These are phyloP conservation scores for Penicillium decumbens DNA, from an alignment of 2,329 filamentous ascomycete species.

Conservation along the genomic window DNA sequence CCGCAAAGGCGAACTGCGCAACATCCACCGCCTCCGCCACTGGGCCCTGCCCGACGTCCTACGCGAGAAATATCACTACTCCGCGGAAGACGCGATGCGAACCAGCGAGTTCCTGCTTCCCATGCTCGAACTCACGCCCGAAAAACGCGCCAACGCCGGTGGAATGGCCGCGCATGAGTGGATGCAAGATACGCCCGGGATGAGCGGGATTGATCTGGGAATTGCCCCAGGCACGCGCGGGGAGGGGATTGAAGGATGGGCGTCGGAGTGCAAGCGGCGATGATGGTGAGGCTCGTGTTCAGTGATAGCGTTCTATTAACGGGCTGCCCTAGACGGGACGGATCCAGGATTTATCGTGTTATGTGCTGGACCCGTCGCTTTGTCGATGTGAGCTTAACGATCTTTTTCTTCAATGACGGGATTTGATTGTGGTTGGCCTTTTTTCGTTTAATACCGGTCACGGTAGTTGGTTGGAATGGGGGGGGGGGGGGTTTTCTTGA, in stretches of 20 bases:
- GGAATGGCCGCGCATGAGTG: conserved; percentile 86
- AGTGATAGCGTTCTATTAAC: conserved; percentile 1
- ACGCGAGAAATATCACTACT: conserved; percentile 94
- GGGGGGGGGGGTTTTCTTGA: neutral
- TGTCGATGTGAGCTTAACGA: conserved; percentile 25
- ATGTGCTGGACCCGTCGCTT: conserved; percentile 7
- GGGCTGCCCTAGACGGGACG: conserved; percentile 14
- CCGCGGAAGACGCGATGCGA: conserved; percentile 70
- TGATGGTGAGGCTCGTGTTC: conserved; percentile 33
- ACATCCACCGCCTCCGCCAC: conserved; percentile 92
- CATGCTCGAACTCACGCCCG: conserved; percentile 85
- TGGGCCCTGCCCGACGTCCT: conserved; percentile 93
- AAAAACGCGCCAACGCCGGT: conserved; percentile 87
- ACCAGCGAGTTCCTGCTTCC: conserved; percentile 80
- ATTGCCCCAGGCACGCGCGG: conserved; percentile 76
- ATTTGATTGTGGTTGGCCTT: no score
- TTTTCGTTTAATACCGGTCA: neutral
- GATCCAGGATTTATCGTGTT: neutral
- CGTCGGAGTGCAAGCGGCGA: conserved; percentile 78
- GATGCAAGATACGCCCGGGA: conserved; percentile 79
- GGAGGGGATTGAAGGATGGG: conserved; percentile 93
- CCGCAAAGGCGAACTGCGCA: conserved; percentile 89
- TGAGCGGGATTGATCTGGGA: conserved; percentile 73
- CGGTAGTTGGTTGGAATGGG: conserved; percentile 4
- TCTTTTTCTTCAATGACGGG: conserved; percentile 15